Base-by-base conservation (phyloP, 1,284 basidiomycete species). In the Ceratobasidium theobromae region DNA sequence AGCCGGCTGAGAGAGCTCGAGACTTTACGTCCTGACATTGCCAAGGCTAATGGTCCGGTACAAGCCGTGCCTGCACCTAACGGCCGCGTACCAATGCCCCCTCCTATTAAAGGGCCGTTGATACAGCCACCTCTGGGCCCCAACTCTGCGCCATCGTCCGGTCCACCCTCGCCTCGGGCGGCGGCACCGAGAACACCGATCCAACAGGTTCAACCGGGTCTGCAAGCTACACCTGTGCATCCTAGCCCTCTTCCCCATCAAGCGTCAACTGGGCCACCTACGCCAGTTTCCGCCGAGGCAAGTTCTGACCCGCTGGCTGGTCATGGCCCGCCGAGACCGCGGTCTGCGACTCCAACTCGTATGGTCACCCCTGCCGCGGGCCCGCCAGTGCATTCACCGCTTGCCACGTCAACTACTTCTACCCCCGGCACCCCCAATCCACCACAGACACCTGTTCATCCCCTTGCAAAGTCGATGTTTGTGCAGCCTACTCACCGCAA, bases 1-100 rank as follows among this genome's bases (percentile, higher is more conserved):
- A 92, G 95, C 74, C 79, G 91, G 6, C 79, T 97, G 62, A 85
- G 88, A 62, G 95, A 97, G 75, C 80, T 96, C 11, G 94, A 96
- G 74, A 82, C 89, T n/a, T 83, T 97, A 40, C 81, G 84, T 68
- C 83, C 82, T 0, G 94, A 96, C 73, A 79, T 98, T 51, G 79
- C 76, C 70, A 82, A 80, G 70, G 86, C 89, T 52, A 81, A 84
- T 64, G 52, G 68, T 8, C 65, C 65, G 40, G 68, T 65, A 28
- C 64, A 86, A 73, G 79, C 79, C 25, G 72, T 79, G 0, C 81
- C 81, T 5, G 70, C 78, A 28, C 77, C 78, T 0, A 82, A 82
- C 69, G 81, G 76, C 43, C 48, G 38, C 40, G 79, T 77, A 11
- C 86, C 86, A 0, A 84, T 82, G 69, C 88, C 89, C 8, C 78